These are phyloP conservation scores for Taiwanofungus camphoratus DNA, from an alignment of 1,284 basidiomycete genomes.

Conservation along the genomic window DNA sequence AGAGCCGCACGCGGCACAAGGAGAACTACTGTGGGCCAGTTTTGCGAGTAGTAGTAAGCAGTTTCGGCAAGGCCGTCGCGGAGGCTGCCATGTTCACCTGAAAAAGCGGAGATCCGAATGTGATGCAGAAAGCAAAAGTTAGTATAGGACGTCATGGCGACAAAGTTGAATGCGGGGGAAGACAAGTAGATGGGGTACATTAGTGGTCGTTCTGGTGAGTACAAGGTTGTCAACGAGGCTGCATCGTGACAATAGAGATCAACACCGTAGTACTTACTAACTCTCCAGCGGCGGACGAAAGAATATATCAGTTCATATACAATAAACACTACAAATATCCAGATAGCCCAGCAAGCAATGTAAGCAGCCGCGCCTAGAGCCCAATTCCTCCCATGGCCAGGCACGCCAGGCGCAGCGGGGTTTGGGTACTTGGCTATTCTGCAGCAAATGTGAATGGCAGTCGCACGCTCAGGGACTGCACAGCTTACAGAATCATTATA, in stretches of 20 bases:
- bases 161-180: constrained; percentile 66
- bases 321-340: constrained; percentile 72
- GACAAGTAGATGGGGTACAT: constrained; percentile 81
- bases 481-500: constrained; percentile 68
- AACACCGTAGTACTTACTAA: constrained; percentile 57
- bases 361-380: constrained; percentile 73
- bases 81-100: constrained; percentile 44
- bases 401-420: constrained; percentile 56
- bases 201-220: constrained; percentile 63
- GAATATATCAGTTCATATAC: constrained; percentile 78
- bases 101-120: constrained; percentile 64
- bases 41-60: constrained; percentile 75
- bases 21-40: constrained; percentile 68
- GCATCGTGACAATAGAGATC: constrained; percentile 2
- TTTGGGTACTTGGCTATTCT: constrained; percentile 69
- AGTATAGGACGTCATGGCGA: constrained; percentile 70
- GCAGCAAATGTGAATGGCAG: constrained; percentile 4
- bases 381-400: constrained; percentile 71
- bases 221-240: constrained; percentile 4
- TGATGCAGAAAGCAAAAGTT: constrained; percentile 81
- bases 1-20: constrained; percentile 78
- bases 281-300: constrained; percentile 75
- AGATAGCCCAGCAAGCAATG: constrained; percentile 69
- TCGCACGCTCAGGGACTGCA: constrained; percentile 9
- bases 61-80: constrained; percentile 72